Evolutionary conservation across 139 green algal species (phyloP), one percentile per base, ranked within the genome.

Genomic region (Tetraselmis chui): DNA sequence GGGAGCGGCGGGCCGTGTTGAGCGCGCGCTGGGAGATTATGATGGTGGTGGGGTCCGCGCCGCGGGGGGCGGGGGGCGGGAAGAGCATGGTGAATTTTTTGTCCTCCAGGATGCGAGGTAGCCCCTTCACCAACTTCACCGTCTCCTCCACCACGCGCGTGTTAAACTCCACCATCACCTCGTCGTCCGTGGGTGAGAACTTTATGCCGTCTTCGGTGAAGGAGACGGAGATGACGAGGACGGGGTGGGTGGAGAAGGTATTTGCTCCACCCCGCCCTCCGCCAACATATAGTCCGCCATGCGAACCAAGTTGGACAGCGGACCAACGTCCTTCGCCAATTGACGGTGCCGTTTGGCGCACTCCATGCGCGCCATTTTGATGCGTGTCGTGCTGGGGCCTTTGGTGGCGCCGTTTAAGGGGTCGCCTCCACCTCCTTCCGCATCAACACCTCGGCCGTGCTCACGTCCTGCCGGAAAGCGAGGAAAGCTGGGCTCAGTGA

Each of bases 121-220:
- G 79, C 1, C 30, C 28, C 28, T 85, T 84, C 59, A 89, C 77
- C 23, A 82, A 28, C 58, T 84, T 32, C 31, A 86, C 83, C 30
- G 89, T 82, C 18, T 76, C 80, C 30, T 91, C 87, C 58, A 91
- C 84, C 76, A 91, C 29, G 32, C 89, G 76, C 5, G 31, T 81
- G 0, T 81, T 80, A 22, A 91, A 85, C 25, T 82, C 79, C 79
- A 75, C 27, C 58, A 31, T 59, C 25, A 82, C 58, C 28, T 59
- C 23, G 27, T 82, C 79, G 2, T 82, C 79, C 11, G 59, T 30
- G 2, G 31, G 79, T 11, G 28, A 28, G 29, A 82, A 82, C n/a
- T 32, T 5, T 31, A 82, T 77, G 45, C 79, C 29, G 2, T 59
- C 32, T 26, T 82, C 79, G 5, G 79, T 31, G n/a, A 82, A 82